These are phyloP conservation scores for Aspergillus affinis DNA, from an alignment of 495 filamentous ascomycete genomes.

Conservation along the genomic window DNA sequence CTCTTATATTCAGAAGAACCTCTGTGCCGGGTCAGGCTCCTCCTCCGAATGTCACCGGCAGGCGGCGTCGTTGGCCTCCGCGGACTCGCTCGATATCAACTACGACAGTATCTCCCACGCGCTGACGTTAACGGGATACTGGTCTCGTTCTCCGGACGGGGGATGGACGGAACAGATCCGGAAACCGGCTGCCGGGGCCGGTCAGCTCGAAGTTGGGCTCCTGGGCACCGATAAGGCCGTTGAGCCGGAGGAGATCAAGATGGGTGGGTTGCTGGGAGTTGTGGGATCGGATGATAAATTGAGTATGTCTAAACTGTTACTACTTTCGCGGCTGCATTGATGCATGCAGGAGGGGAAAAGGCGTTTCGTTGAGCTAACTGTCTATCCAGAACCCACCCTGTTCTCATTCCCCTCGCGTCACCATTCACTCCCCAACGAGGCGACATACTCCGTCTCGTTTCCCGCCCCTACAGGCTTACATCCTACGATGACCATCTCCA, in stretches of 20 bases:
- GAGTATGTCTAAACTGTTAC: constrained; percentile 47
- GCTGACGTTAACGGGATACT: constrained; percentile 61
- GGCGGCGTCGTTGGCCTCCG: constrained; percentile 43
- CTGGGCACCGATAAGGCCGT: constrained; percentile 43
- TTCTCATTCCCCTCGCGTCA: constrained; percentile 93
- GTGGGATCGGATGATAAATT: constrained; percentile 71
- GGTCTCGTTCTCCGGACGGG: constrained; percentile 45
- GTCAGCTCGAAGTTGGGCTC: constrained; percentile 13
- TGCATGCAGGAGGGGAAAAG: not conserved
- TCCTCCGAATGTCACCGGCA: constrained; percentile 37
- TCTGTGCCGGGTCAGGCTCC: constrained; percentile 48
- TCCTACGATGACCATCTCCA: constrained; percentile 68
- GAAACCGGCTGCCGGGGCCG: constrained; percentile 32
- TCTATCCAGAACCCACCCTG: constrained; percentile 60
- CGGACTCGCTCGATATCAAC: constrained; percentile 71
- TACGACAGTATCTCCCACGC: constrained; percentile 71
- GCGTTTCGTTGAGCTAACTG: constrained; percentile 7
- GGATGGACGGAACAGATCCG: constrained; percentile 53
- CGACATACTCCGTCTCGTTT: constrained; percentile 54
- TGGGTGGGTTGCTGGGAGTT: constrained; percentile 78
- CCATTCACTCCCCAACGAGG: constrained; percentile 51
- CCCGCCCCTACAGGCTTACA: constrained; percentile 78
- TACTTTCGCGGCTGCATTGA: not conserved
- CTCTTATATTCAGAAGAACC: constrained; percentile 52
- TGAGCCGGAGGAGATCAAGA: constrained; percentile 68